Base-by-base conservation (phyloP, 116 monocot genomes). In the Zostera marina region DNA sequence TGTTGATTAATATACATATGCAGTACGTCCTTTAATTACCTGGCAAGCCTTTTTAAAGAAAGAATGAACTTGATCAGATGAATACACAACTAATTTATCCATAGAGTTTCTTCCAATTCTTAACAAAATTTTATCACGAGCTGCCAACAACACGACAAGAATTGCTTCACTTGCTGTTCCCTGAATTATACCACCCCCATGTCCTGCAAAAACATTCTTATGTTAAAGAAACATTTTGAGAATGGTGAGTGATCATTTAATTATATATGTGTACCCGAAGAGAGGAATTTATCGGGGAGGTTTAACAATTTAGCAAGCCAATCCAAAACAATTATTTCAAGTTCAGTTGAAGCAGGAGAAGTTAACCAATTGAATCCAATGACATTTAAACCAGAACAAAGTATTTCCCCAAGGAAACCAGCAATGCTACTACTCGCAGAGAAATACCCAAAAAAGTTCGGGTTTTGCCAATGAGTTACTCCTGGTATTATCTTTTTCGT, bases 311-410 rank as follows among this genome's bases (percentile, higher is more conserved):
- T 94, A 43, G 88, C 88, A 40, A 94, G 60, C 94, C 94, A 94
- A 52, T 94, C 94, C 58, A 88, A 72, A 58, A 94, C 84, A 62
- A 94, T 80, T 47, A 80, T 68, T 80, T 88, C 94, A 51, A 94
- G 82, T 61, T 94, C 94, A 52, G 88, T 94, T 19, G 94, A 82
- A 63, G 94, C 94, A 45, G 94, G 94, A 69, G 85, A 94, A 0
- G 88, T 58, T 25, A 94, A 65, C 94, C 94, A 94, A 67, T 73
- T 94, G 77, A 94, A 94, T n/a, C 94, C 94, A 22, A 94, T 76
- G 63, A 88, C 75, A 52, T 85, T 88, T 32, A 94, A 78, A 41
- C 74, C 79, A 59, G 88, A 76, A 67, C 88, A 82, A 21, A 88
- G 82, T 88, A 94, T 85, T 73, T 88, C 94, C 42, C 94, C 94